phyloP scores from a whole-genome alignment of 2,329 filamentous ascomycete species.

The Mariannaea sp. region DNA sequence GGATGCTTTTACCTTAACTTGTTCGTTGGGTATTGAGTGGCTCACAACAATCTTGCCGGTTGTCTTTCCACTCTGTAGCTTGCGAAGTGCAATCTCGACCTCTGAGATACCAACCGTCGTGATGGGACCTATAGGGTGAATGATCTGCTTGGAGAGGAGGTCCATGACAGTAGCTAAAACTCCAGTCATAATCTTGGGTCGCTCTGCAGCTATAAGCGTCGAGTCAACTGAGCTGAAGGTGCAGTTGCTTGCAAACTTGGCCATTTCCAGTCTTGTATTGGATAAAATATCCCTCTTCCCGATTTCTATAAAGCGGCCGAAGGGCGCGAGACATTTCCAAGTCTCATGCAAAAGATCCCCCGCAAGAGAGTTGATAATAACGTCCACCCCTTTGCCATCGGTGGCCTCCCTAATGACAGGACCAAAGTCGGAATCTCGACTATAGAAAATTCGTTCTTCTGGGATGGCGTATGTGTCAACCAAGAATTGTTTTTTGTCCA shows the following conservation, averaged over 20 bases:
- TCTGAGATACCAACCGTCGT: conserved; percentile 45
- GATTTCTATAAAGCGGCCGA: conserved; percentile 44
- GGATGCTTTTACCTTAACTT: conserved; percentile 46
- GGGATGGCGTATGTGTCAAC: conserved; percentile 37
- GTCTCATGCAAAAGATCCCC: conserved; percentile 39
- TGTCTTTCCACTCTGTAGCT: conserved; percentile 42
- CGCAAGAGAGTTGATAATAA: conserved; percentile 40
- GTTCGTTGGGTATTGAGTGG: conserved; percentile 46
- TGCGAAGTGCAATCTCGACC: conserved; percentile 45
- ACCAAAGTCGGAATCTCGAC: conserved; percentile 35
- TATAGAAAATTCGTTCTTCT: conserved; percentile 39
- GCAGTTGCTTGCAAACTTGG: conserved; percentile 37
- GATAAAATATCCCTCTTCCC: conserved; percentile 39
- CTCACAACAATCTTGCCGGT: conserved; percentile 52
- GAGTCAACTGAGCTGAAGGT: conserved; percentile 24
- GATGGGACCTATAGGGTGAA: conserved; percentile 45
- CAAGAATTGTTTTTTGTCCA: conserved; percentile 40
- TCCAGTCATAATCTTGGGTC: conserved; percentile 47
- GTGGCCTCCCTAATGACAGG: conserved; percentile 33
- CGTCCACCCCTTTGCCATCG: conserved; percentile 37
- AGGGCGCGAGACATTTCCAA: conserved; percentile 41
- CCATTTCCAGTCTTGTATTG: conserved; percentile 36
- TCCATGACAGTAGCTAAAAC: conserved; percentile 46
- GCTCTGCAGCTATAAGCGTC: conserved; percentile 44
- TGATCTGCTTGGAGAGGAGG: conserved; percentile 41